Evolutionary conservation across 768 basidiomycete species (phyloP).

Genomic region (Russula brevipes): DNA sequence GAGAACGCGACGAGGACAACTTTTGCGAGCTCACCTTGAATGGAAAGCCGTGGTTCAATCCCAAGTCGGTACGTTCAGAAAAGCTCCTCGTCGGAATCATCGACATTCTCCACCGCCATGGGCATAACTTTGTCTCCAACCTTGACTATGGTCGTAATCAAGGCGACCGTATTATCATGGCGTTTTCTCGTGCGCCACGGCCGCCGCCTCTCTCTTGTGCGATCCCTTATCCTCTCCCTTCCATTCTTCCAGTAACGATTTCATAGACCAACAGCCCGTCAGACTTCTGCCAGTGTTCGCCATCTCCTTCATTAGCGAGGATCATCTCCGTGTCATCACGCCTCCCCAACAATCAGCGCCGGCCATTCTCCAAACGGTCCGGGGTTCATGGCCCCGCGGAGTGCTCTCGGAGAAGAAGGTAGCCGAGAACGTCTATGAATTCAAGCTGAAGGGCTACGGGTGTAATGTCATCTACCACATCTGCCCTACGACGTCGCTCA

Average conservation of each 20-base stretch:
- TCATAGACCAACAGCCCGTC: constrained; percentile 2
- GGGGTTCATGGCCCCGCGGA: constrained; percentile 73
- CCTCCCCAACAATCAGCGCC: constrained; percentile 75
- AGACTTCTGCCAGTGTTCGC: constrained; percentile 45
- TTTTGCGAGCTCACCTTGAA: constrained; percentile 63
- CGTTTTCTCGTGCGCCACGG: constrained; percentile 53
- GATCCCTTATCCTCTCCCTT: constrained; percentile 32
- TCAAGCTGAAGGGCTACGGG: constrained; percentile 76
- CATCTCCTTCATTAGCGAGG: constrained; percentile 65
- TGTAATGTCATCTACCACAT: constrained; percentile 42
- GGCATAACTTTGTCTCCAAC: constrained; percentile 59
- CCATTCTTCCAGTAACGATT: constrained; percentile 26
- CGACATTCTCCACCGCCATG: constrained; percentile 54
- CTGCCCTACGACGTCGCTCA: constrained; percentile 15
- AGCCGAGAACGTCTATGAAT: constrained; percentile 66
- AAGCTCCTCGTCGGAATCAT: constrained; percentile 65
- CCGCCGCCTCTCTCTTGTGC: constrained; percentile 31
- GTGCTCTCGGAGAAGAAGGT: constrained; percentile 75
- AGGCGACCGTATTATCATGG: constrained; percentile 66
- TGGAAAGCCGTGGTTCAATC: constrained; percentile 67
- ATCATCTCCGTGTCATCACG: constrained; percentile 63
- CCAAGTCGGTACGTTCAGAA: constrained; percentile 62
- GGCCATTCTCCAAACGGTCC: constrained; percentile 71
- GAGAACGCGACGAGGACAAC: constrained; percentile 53
- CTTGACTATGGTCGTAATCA: constrained; percentile 74